Percentiles rank a stretch among this genome's conserved stretches.
Conservation (phyloP, 1,284 basidiomycete species). For the Rhizoctonia solani region DNA sequence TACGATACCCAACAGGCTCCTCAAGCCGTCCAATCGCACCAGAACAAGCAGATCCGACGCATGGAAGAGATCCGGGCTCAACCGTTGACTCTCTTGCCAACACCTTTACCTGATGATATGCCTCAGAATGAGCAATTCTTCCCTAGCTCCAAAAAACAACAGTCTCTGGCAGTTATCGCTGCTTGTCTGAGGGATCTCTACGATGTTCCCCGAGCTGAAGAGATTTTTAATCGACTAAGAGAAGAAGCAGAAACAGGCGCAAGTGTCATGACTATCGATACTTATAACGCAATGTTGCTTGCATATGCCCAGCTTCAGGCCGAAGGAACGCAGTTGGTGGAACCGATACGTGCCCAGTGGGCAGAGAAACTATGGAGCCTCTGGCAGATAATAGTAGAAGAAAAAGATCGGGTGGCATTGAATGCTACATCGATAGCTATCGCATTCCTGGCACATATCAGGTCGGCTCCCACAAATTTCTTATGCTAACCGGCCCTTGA, state of each 20-base stretch:
- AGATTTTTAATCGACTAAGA: slow-evolving; percentile 66
- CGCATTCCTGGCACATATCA: slow-evolving; percentile 62
- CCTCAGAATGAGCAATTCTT: slow-evolving; percentile 61
- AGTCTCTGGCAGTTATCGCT: slow-evolving; percentile 73
- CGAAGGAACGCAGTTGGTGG: slow-evolving; percentile 45
- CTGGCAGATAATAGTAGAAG: slow-evolving; percentile 59
- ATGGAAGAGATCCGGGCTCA: slow-evolving; percentile 12
- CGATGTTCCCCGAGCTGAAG: slow-evolving; percentile 70
- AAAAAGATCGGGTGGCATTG: slow-evolving; percentile 55
- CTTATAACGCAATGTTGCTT: slow-evolving; percentile 62
- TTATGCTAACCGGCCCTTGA: neutral
- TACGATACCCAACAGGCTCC: neutral
- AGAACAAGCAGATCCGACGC: neutral
- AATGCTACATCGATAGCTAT: slow-evolving; percentile 65
- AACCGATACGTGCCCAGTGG: slow-evolving; percentile 51
- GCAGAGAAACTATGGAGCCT: slow-evolving; percentile 61
- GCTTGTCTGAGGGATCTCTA: slow-evolving; percentile 74
- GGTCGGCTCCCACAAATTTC: slow-evolving; percentile 48
- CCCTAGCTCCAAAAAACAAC: slow-evolving; percentile 64
- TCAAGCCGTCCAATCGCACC: slow-evolving; percentile 8
- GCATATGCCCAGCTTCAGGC: slow-evolving; percentile 65
- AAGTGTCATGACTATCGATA: slow-evolving; percentile 48
- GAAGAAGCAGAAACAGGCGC: slow-evolving; percentile 42
- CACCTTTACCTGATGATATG: slow-evolving; percentile 59
- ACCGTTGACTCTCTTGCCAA: slow-evolving; percentile 54